Evolutionary conservation across 345 rosid genomes (phyloP).

Genomic region (Raphanus raphanistrum): DNA sequence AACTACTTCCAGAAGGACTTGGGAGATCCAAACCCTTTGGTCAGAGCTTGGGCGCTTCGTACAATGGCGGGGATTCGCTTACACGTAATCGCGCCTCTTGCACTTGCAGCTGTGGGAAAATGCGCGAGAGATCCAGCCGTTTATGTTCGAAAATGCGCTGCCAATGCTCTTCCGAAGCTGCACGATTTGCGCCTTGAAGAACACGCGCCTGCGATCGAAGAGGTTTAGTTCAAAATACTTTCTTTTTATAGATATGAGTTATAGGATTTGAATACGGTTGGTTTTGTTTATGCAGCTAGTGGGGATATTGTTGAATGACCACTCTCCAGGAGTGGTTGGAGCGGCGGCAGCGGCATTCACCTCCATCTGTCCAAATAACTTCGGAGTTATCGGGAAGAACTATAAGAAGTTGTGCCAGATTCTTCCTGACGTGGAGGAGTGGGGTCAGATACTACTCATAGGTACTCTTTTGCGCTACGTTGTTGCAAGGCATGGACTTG

Average conservation of each 20-base stretch:
- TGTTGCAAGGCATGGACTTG: conserved; percentile 85
- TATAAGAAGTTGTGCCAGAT: conserved; percentile 80
- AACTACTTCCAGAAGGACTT: conserved; percentile 94
- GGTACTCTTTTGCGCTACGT: conserved; percentile 75
- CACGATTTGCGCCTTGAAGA: conserved; percentile 81
- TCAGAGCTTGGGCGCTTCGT: conserved; percentile 98
- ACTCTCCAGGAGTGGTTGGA: conserved; percentile 92
- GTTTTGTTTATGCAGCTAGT: conserved; percentile 61
- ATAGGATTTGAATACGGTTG: neutral
- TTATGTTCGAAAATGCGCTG: conserved; percentile 93
- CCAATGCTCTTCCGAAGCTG: conserved; percentile 93
- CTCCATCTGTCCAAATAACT: conserved; percentile 82
- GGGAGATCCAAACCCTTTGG: conserved; percentile 92
- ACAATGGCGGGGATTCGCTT: conserved; percentile 94
- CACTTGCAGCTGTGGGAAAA: conserved; percentile 76
- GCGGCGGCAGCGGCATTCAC: conserved; percentile 94
- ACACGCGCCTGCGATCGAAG: conserved; percentile 65
- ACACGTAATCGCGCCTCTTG: conserved; percentile 85
- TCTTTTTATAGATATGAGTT: neutral
- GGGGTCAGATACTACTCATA: conserved; percentile 92
- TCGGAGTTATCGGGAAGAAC: conserved; percentile 62
- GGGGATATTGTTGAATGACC: conserved; percentile 74
- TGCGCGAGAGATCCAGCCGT: conserved; percentile 93
- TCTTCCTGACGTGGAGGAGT: conserved; percentile 97
- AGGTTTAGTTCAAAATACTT: conserved; percentile 49